Evolutionary conservation across 805 yeast species (phyloP), one percentile per base, ranked within the genome.

Genomic region (Monosporozyma siamensis): DNA sequence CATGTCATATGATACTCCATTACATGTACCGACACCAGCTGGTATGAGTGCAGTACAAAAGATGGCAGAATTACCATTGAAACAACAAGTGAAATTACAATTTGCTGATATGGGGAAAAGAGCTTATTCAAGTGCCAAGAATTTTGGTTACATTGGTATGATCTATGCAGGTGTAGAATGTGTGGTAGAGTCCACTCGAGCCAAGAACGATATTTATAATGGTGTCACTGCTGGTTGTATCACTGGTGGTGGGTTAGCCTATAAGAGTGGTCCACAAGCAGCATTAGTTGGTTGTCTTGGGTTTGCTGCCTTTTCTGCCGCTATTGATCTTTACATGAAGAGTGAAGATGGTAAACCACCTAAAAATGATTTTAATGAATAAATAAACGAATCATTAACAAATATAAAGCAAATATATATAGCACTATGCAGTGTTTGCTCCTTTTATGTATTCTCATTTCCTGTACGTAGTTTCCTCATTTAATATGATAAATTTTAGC

Each of bases 191-290:
- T 77, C 92, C 23, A 55, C 77, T 41, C 72, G 97, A 54, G 97
- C 95, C 2, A 88, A 85, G 56, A 88, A 83, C 56, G 98, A 92
- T 63, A 75, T 90, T 9, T 87, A 81, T 66, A 92, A 92, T 59
- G 96, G 97, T 36, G 77, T 86, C 2, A 72, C 77, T 35, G 97
- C 97, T 4, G 98, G 98, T 2, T 92, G 97, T 65, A 69, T 90
- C 29, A 92, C 98, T 1, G 98, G 98, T 35, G 98, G 95, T 26
- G 97, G 95, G 0, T 72, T 92, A 41, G 95, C 97, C 2, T 74
- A 84, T 52, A 86, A 83, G 58, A 78, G 92, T 38, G 98, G 98
- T 1, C 98, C 98, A 1, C 88, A 81, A 54, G 94, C 95, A 23
- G 92, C 95, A 0, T 54, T 79, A 21, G 61, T 89, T 45, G 98